A percentile compares a stretch with the other conserved stretches of the same genome.
Conservation (phyloP, 371 early-diverging fungal species). For the Syncephalastrum monosporum region DNA sequence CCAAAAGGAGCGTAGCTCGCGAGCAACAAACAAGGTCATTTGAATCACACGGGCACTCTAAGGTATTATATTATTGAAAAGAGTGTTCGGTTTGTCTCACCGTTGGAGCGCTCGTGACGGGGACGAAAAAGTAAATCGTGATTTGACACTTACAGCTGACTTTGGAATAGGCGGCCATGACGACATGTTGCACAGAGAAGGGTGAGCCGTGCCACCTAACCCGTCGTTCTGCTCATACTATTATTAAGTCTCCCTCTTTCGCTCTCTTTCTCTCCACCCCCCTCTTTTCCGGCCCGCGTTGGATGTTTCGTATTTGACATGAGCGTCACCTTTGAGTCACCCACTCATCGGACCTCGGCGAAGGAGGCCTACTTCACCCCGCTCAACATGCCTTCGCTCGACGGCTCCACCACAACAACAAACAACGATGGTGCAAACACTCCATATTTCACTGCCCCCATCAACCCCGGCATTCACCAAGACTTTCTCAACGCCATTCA, state of each 20-base stretch:
- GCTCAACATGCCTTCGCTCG: slow-evolving; percentile 27
- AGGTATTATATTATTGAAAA: too few species aligned
- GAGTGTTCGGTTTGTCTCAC: too few species aligned
- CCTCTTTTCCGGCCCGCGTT: background rate
- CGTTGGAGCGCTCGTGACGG: too few species aligned
- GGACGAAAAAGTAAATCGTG: too few species aligned
- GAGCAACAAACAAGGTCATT: too few species aligned
- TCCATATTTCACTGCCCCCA: slow-evolving; percentile 52
- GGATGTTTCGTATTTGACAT: slow-evolving; percentile 16
- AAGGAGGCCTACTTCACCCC: slow-evolving; percentile 49
- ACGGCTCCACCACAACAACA: slow-evolving; percentile 11
- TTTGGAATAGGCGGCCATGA: slow-evolving; percentile 4
- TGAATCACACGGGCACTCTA: too few species aligned
- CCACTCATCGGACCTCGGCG: slow-evolving; percentile 28
- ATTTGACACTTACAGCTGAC: too few species aligned
- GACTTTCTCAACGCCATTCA: slow-evolving; percentile 52
- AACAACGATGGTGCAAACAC: slow-evolving; percentile 24
- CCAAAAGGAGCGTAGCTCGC: too few species aligned
- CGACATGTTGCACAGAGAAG: slow-evolving; percentile 4
- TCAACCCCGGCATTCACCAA: slow-evolving; percentile 41
- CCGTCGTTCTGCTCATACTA: too few species aligned
- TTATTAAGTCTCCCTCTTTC: slow-evolving; percentile 3
- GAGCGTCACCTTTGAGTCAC: slow-evolving; percentile 48
- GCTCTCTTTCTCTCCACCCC: background rate
- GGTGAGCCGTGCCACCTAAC: too few species aligned